Evolutionary conservation across 345 rosid species (phyloP).

Genomic region (Schrenkiella parvula): DNA sequence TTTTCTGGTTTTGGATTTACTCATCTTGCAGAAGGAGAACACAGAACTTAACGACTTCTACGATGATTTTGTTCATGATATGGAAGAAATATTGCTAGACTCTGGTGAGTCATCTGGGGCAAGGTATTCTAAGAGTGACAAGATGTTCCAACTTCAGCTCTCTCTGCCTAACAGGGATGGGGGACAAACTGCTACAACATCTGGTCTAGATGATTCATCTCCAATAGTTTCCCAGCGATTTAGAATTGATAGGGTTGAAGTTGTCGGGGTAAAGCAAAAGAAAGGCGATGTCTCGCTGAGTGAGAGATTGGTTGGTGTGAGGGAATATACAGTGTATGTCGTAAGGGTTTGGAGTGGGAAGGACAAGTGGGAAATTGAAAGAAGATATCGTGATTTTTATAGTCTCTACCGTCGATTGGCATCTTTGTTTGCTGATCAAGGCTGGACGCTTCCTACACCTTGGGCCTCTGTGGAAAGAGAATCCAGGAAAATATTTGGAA

Average conservation of each 20-base stretch:
- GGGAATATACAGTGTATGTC: slow-evolving; percentile 78
- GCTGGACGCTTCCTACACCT: slow-evolving; percentile 80
- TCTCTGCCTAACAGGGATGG: slow-evolving; percentile 66
- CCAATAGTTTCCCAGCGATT: slow-evolving; percentile 32
- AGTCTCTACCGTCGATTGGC: slow-evolving; percentile 79
- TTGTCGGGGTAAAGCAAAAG: slow-evolving; percentile 88
- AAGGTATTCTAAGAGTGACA: slow-evolving; percentile 50
- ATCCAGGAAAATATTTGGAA: slow-evolving; percentile 79
- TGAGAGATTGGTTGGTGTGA: slow-evolving; percentile 95
- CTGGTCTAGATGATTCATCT: slow-evolving; percentile 46
- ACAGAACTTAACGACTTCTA: slow-evolving; percentile 55
- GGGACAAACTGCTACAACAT: slow-evolving; percentile 71
- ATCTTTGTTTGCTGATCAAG: slow-evolving; percentile 66
- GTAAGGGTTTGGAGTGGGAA: slow-evolving; percentile 76
- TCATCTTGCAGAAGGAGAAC: slow-evolving; percentile 52
- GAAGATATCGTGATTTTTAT: slow-evolving; percentile 88
- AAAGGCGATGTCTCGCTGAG: slow-evolving; percentile 87
- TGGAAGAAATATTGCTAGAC: slow-evolving; percentile 93
- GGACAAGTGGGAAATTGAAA: slow-evolving; percentile 86
- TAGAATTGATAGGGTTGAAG: slow-evolving; percentile 77
- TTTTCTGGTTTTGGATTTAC: slow-evolving; percentile 27
- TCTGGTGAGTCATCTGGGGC: slow-evolving; percentile 67
- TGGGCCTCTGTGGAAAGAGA: slow-evolving; percentile 84
- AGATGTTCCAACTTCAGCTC: slow-evolving; percentile 45
- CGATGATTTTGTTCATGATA: slow-evolving; percentile 89